Evolutionary conservation across 2,329 filamentous ascomycete species (phyloP).

Genomic region (Aureobasidium sp.): DNA sequence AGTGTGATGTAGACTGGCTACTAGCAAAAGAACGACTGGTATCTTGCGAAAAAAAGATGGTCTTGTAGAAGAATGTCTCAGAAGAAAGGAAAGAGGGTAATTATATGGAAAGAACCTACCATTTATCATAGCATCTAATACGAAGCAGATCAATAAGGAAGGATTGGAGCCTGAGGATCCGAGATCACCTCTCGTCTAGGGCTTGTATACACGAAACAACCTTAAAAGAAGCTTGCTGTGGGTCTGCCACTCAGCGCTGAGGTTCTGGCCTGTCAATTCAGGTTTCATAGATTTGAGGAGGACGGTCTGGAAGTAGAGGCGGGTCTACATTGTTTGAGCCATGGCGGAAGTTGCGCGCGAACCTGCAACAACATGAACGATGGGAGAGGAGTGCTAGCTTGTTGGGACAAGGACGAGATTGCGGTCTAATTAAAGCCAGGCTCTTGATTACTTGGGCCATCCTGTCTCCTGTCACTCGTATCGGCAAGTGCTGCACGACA

Average conservation of each 20-base stretch:
- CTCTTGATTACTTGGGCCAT: background rate
- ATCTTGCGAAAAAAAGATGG: background rate
- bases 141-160: background rate
- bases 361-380: background rate
- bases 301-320: background rate
- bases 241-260: background rate
- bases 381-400: background rate
- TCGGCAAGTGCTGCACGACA: background rate
- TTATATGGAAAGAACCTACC: background rate
- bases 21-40: background rate
- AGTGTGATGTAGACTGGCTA: constrained; percentile 5
- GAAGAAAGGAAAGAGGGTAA: background rate
- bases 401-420: background rate
- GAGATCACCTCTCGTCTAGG: constrained; percentile 1
- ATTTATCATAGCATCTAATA: background rate
- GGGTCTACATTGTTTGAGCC: background rate
- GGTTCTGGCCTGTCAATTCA: background rate
- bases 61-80: background rate
- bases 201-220: constrained; percentile 9
- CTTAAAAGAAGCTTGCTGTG: background rate
- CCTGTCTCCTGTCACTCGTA: background rate
- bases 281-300: background rate
- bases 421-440: background rate
- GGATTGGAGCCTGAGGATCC: background rate
- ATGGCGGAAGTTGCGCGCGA: background rate